Conservation (phyloP, 2,329 filamentous ascomycete species). For the Pseudogymnoascus sp. region DNA sequence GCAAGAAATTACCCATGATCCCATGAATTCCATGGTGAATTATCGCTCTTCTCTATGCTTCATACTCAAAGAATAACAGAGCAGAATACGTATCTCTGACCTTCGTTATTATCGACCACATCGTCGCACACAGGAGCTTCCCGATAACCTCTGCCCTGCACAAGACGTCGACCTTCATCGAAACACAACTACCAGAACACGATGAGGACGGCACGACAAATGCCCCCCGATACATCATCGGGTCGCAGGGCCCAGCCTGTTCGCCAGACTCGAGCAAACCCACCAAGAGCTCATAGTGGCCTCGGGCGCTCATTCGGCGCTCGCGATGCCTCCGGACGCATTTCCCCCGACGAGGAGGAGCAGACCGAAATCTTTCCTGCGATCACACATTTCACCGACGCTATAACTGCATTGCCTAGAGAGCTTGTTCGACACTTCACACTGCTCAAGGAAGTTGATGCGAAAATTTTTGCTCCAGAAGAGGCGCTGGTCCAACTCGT, state of each 20-base stretch:
- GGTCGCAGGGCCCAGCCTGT: constrained; percentile 57
- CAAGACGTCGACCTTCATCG: constrained; percentile 3
- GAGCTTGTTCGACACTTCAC: constrained; percentile 96
- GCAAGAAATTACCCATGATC: neutral
- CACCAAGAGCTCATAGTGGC: constrained; percentile 48
- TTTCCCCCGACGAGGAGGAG: constrained; percentile 41
- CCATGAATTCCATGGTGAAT: constrained; percentile 7
- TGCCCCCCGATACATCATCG: constrained; percentile 31
- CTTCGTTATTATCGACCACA: constrained; percentile 3
- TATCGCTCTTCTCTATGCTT: constrained; percentile 1
- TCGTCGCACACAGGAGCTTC: neutral
- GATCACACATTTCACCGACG: constrained; percentile 76
- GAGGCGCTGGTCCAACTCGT: constrained; percentile 74
- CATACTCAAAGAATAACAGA: neutral
- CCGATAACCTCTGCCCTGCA: constrained; percentile 2
- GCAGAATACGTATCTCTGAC: constrained; percentile 8
- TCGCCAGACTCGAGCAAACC: constrained; percentile 60
- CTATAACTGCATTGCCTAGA: constrained; percentile 84
- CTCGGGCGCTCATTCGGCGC: constrained; percentile 37
- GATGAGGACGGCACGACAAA: constrained; percentile 30
- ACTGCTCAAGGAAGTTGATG: constrained; percentile 93
- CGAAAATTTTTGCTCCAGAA: constrained; percentile 86
- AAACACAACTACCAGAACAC: constrained; percentile 15
- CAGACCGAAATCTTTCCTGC: constrained; percentile 62
- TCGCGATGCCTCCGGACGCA: constrained; percentile 40